Evolutionary conservation across 345 rosid genomes (phyloP).

Genomic region (Linum lewisii): DNA sequence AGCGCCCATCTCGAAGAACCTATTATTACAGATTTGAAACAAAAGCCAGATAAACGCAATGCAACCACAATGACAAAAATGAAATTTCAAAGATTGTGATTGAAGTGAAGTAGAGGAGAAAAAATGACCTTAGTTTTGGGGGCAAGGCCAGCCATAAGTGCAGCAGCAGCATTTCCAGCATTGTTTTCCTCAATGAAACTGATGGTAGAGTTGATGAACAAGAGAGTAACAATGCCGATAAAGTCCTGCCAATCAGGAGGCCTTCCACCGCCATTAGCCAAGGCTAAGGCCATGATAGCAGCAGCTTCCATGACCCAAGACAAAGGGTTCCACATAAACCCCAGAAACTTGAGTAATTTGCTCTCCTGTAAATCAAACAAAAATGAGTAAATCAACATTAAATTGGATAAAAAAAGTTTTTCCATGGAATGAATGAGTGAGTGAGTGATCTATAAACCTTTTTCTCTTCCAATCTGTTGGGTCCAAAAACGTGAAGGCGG

Average conservation of each 20-base stretch:
- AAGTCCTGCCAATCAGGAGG: slow-evolving; percentile 98
- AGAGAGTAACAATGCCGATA: slow-evolving; percentile 56
- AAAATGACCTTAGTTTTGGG: slow-evolving; percentile 71
- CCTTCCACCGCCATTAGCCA: slow-evolving; percentile 67
- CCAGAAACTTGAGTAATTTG: slow-evolving; percentile 75
- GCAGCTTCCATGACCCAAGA: slow-evolving; percentile 99
- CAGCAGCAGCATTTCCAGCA: slow-evolving; percentile 92
- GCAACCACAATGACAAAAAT: background rate
- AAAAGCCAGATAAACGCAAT: background rate
- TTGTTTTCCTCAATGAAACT: slow-evolving; percentile 90
- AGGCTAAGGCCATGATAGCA: slow-evolving; percentile 71
- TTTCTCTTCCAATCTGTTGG: slow-evolving; percentile 88
- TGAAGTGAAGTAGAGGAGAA: background rate
- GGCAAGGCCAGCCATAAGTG: slow-evolving; percentile 94
- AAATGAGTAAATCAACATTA: background rate
- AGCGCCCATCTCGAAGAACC: slow-evolving; percentile 77
- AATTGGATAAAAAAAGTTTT: background rate
- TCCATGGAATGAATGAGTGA: background rate
- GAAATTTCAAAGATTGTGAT: no score
- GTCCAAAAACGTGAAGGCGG: slow-evolving; percentile 74
- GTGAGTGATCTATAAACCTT: slow-evolving; percentile 32
- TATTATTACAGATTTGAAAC: slow-evolving; percentile 11
- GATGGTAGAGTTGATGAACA: slow-evolving; percentile 83
- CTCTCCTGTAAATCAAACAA: slow-evolving; percentile 42
- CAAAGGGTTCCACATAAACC: slow-evolving; percentile 96